Conservation (phyloP, 2,329 filamentous ascomycete genomes). For the Pseudocercospora ulei region DNA sequence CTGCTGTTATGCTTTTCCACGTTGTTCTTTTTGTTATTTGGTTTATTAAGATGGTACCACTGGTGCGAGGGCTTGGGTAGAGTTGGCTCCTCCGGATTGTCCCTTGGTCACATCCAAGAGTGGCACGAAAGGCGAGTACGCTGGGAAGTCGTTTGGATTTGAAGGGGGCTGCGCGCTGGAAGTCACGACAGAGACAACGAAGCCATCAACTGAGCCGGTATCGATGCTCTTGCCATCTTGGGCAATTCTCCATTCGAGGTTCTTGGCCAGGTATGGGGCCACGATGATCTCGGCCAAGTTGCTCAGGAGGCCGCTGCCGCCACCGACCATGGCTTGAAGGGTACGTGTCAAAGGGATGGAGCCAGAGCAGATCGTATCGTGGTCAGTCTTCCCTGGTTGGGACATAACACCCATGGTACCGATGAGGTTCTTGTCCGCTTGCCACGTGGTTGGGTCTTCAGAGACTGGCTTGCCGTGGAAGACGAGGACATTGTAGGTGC, state of each 20-base stretch:
- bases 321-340: conserved; percentile 32
- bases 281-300: conserved; percentile 28
- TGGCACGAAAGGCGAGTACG: conserved; percentile 29
- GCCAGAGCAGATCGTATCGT: conserved; percentile 32
- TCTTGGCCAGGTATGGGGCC: conserved; percentile 29
- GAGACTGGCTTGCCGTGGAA: conserved; percentile 51
- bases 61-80: no score
- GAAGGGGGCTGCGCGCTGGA: conserved; percentile 33
- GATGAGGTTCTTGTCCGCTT: conserved; percentile 46
- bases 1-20: no score
- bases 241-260: conserved; percentile 34
- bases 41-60: no score
- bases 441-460: conserved; percentile 43
- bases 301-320: conserved; percentile 27
- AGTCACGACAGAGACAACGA: conserved; percentile 37
- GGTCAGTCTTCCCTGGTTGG: conserved; percentile 20
- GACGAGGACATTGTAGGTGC: conserved; percentile 56
- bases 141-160: conserved; percentile 31
- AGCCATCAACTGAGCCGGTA: conserved; percentile 31
- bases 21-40: no score
- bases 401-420: conserved; percentile 47
- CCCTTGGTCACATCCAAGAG: conserved; percentile 21
- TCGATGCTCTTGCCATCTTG: conserved; percentile 30
- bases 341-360: conserved; percentile 41
- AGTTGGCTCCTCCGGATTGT: conserved; percentile 20